Base-by-base conservation (phyloP, 1,284 basidiomycete genomes). In the Moesziomyces globuligerus region DNA sequence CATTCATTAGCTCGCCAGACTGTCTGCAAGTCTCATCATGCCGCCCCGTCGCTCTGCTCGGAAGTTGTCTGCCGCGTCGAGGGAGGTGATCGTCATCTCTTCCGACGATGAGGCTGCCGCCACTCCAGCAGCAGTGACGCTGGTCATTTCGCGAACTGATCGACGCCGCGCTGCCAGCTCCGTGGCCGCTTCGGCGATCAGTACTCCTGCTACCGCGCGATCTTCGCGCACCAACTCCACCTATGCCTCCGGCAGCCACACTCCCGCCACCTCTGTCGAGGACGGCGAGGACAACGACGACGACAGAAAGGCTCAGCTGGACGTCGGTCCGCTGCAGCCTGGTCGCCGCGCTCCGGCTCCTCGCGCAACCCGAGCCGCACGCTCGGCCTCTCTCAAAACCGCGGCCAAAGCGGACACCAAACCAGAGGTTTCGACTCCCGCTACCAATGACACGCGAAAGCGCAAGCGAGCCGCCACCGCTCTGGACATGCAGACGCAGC, bases 251-350 rank as follows among this genome's bases (percentile, higher is more conserved):
- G 70, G 70, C 41, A 68, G 65, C 34, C 60, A 65, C 53, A 72
- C 70, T 20, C 70, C 70, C 24, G 70, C 57, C 21, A 72, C 70
- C 15, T 72, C 70, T 10, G 53, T 69, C 11, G 65, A 64, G 15
- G 65, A 55, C 21, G 70, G 44, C 28, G 53, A 45, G 11, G 69
- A 53, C 51, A 39, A 41, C 40, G 32, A 43, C 20, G 49, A 57
- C 37, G 57, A 53, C 23, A 15, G 36, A 36, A 56, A 67, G 38
- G 18, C 17, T 21, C 17, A 23, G n/a, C 7, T 47, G 21, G 42
- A 28, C 0, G 5, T 18, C 1, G 39, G 32, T 21, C 25, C 38
- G 13, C 34, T 47, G 20, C 47, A 49, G 43, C 28, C 44, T 7
- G 47, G 51, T 47, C 43, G 25, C 18, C 48, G 32, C 18, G 26